A percentile compares a stretch with the other conserved stretches of the same genome.
These are phyloP conservation scores for Aristolochia californica DNA, from an alignment of 164 flowering plant genomes.

Conservation along the genomic window DNA sequence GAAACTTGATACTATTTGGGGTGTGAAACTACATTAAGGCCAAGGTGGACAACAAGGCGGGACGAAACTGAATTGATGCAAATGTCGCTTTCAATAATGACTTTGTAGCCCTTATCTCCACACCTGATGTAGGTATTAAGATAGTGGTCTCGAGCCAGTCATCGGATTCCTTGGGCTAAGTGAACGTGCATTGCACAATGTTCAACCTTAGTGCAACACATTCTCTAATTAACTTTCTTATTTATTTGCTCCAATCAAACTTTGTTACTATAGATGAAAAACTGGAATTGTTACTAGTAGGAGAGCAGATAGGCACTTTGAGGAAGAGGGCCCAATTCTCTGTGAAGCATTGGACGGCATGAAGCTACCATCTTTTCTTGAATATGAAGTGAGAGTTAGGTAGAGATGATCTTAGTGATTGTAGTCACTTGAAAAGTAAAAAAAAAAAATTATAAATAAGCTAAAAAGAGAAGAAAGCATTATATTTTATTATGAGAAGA, in stretches of 20 bases:
- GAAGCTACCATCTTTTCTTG: constrained; percentile 87
- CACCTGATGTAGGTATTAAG: no score
- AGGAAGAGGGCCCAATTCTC: constrained; percentile 94
- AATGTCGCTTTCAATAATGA: no score
- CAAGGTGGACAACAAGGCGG: no score
- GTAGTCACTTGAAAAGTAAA: background rate
- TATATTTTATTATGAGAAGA: no score
- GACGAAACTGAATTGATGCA: no score
- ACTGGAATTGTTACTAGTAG: constrained; percentile 79
- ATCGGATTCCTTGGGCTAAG: no score
- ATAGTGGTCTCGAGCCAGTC: no score
- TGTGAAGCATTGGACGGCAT: constrained; percentile 92
- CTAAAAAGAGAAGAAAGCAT: no score
- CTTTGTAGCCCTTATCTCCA: no score
- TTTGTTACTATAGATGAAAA: constrained; percentile 83
- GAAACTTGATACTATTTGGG: no score
- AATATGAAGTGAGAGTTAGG: constrained; percentile 97
- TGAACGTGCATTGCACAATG: no score
- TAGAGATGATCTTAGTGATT: constrained; percentile 11
- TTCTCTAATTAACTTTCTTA: background rate
- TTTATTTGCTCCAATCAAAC: constrained; percentile 53
- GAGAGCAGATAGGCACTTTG: constrained; percentile 95
- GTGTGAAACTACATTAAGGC: no score
- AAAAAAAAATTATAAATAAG: background rate
- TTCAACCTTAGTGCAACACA: background rate